Evolutionary conservation across 1,139 yeast species (phyloP).

Genomic region (Saccharomycopsis hybrid): DNA sequence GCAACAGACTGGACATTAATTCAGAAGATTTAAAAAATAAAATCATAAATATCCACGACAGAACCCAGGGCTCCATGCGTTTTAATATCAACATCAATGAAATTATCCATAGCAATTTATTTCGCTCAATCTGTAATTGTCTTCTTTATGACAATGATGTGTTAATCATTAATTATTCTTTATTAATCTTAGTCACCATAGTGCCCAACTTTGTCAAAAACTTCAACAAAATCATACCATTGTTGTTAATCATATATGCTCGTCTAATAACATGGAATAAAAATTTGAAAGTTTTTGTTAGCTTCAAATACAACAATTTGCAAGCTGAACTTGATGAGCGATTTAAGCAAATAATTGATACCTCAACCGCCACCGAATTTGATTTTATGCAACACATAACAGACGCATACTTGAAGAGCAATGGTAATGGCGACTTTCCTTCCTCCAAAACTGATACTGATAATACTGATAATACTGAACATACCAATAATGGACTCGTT

Average conservation of each 20-base stretch:
- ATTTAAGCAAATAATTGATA: neutral
- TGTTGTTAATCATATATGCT: constrained; percentile 31
- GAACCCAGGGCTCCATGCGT: neutral
- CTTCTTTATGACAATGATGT: constrained; percentile 34
- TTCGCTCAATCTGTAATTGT: constrained; percentile 31
- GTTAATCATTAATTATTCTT: constrained; percentile 29
- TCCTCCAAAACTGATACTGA: neutral
- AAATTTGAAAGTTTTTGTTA: constrained; percentile 11
- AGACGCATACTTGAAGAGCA: neutral
- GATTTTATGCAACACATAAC: neutral
- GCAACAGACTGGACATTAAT: neutral
- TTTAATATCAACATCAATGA: constrained; percentile 1
- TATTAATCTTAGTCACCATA: constrained; percentile 34
- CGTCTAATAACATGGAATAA: constrained; percentile 27
- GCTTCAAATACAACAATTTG: constrained; percentile 7
- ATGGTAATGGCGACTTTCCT: neutral
- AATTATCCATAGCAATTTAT: constrained; percentile 27
- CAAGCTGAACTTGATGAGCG: neutral
- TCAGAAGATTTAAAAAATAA: constrained; percentile 18
- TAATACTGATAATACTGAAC: no score
- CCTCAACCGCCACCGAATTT: neutral
- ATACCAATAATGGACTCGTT: no score
- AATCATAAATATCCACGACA: constrained; percentile 14
- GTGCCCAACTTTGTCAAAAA: constrained; percentile 34
- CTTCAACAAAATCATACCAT: constrained; percentile 30